Conservation (phyloP, 192 early-diverging fungal species). For the Coemansia umbellata region DNA sequence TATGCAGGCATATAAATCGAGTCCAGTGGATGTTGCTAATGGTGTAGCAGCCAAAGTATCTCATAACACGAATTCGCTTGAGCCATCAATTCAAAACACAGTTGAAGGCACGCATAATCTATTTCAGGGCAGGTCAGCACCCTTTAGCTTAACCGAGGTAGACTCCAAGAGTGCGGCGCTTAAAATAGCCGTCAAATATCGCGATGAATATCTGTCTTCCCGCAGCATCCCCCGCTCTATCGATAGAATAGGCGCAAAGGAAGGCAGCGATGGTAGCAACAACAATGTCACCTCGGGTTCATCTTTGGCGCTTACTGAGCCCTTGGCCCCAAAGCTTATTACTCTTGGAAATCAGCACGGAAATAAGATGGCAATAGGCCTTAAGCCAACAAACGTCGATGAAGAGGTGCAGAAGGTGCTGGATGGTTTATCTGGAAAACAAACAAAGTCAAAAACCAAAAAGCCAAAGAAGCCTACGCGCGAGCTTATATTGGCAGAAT, state of each 20-base stretch:
- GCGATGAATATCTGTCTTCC: conserved; percentile 41
- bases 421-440: conserved; percentile 27
- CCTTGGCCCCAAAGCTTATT: conserved; percentile 1
- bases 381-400: conserved; percentile 8
- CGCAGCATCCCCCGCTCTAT: conserved; percentile 22
- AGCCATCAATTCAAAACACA: conserved; percentile 3
- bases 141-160: background rate
- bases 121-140: conserved; percentile 18
- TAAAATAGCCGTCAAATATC: conserved; percentile 26
- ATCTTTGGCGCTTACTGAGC: background rate
- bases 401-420: conserved; percentile 40
- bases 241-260: background rate
- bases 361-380: background rate
- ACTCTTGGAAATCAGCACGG: conserved; percentile 1
- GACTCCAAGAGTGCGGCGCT: background rate
- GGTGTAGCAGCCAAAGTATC: too few relatives aligned
- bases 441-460: conserved; percentile 18
- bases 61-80: too few relatives aligned
- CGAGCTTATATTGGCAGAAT: conserved; percentile 23
- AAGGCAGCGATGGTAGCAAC: background rate
- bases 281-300: background rate
- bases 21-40: background rate
- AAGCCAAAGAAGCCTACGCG: conserved; percentile 30
- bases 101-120: conserved; percentile 20
- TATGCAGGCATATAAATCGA: too few relatives aligned